A percentile compares a stretch with the other conserved stretches of the same genome.
These are phyloP conservation scores for Cyberlindnera meyerae DNA, from an alignment of 805 yeast genomes.

Conservation along the genomic window DNA sequence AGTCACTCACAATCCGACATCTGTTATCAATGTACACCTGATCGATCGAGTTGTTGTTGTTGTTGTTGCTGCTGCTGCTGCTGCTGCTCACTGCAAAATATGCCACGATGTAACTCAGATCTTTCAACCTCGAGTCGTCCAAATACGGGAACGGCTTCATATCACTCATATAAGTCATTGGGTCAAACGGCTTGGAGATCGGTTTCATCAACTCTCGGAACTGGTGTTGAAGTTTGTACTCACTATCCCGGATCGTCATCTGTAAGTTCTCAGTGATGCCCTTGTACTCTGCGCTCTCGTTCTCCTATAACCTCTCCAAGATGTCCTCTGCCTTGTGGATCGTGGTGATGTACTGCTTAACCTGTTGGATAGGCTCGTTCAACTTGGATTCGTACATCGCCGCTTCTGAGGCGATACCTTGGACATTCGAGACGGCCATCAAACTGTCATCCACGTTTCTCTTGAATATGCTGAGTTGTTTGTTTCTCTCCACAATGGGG, in stretches of 20 bases:
- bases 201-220: slow-evolving; percentile 42
- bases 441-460: slow-evolving; percentile 53
- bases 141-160: slow-evolving; percentile 38
- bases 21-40: slow-evolving; percentile 39
- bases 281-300: slow-evolving; percentile 47
- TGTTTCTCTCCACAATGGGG: slow-evolving; percentile 66
- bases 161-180: slow-evolving; percentile 35
- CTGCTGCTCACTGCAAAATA: slow-evolving; percentile 42
- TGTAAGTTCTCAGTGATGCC: slow-evolving; percentile 63
- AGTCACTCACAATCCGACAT: slow-evolving; percentile 35
- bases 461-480: slow-evolving; percentile 49
- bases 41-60: slow-evolving; percentile 27
- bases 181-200: slow-evolving; percentile 39
- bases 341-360: slow-evolving; percentile 33
- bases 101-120: slow-evolving; percentile 38
- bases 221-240: slow-evolving; percentile 45
- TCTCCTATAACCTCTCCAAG: slow-evolving; percentile 29
- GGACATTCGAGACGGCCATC: slow-evolving; percentile 39
- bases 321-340: slow-evolving; percentile 43
- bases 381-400: slow-evolving; percentile 35
- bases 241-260: slow-evolving; percentile 51
- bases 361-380: slow-evolving; percentile 28
- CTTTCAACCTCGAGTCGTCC: slow-evolving; percentile 32
- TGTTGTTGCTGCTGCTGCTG: too few relatives aligned
- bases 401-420: slow-evolving; percentile 46